Conservation (phyloP, 768 basidiomycete genomes). For the Podaxis sp. region DNA sequence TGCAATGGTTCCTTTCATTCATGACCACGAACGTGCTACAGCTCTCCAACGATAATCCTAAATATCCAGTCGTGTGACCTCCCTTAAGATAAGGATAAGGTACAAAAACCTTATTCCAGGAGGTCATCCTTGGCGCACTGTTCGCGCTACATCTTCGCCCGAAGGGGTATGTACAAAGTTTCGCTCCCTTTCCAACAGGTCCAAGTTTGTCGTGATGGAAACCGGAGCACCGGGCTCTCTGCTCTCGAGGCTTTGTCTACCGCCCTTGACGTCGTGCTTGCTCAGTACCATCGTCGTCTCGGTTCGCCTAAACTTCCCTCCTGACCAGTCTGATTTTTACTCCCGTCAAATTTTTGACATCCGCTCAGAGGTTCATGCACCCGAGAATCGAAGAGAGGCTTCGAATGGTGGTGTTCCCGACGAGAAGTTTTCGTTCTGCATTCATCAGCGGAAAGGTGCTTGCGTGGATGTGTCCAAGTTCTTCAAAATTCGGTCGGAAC, state of each 20-base stretch:
- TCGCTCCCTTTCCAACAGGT: neutral
- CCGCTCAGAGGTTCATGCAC: constrained; percentile 38
- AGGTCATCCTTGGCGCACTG: neutral
- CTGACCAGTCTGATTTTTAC: constrained; percentile 40
- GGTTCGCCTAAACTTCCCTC: constrained; percentile 37
- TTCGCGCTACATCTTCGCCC: neutral
- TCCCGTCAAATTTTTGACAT: constrained; percentile 40
- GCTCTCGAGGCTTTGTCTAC: constrained; percentile 17
- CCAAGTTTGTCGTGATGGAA: neutral
- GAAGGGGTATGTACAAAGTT: neutral
- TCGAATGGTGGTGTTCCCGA: constrained; percentile 29
- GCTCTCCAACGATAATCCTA: neutral
- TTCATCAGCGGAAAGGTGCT: constrained; percentile 26
- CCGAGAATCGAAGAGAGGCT: constrained; percentile 35
- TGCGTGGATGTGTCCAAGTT: constrained; percentile 32
- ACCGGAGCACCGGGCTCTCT: neutral
- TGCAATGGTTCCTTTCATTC: neutral
- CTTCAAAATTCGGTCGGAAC: constrained; percentile 27
- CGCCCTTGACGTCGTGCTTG: constrained; percentile 18
- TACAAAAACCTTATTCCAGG: neutral
- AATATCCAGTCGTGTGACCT: neutral
- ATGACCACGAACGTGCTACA: neutral
- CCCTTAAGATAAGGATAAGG: neutral
- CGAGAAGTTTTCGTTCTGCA: constrained; percentile 35
- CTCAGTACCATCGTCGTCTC: constrained; percentile 36